Evolutionary conservation across 306 rosid genomes (phyloP).

Genomic region (Quercus alba): DNA sequence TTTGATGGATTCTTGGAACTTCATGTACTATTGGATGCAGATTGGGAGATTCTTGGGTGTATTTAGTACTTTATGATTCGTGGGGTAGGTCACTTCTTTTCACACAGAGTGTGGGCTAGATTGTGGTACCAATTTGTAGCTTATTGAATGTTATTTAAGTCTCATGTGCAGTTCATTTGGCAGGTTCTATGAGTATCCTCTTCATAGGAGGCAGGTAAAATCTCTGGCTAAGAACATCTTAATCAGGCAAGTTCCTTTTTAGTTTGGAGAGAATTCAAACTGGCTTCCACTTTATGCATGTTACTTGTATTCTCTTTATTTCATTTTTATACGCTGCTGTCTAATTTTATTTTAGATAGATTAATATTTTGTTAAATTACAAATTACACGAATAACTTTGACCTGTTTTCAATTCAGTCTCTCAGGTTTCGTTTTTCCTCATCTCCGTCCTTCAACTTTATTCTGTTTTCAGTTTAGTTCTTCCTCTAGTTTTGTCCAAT

Average conservation of each 20-base stretch:
- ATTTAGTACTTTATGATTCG: constrained; percentile 6
- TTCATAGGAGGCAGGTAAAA: constrained; percentile 18
- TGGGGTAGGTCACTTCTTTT: constrained; percentile 20
- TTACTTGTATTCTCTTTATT: neutral
- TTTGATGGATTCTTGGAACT: constrained; percentile 19
- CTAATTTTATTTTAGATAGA: too few species aligned
- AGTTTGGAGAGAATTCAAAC: neutral
- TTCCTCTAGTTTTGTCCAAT: too few species aligned
- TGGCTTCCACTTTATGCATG: neutral
- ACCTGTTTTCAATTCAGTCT: too few species aligned
- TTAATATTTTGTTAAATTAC: too few species aligned
- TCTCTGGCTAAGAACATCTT: constrained; percentile 1
- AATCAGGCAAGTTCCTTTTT: neutral
- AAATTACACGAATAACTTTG: too few species aligned
- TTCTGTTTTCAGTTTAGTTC: too few species aligned
- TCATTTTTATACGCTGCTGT: neutral
- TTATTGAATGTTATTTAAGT: neutral
- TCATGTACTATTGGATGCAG: constrained; percentile 5
- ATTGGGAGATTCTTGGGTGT: constrained; percentile 10
- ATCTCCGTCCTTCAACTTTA: too few species aligned
- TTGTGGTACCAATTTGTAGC: constrained; percentile 14
- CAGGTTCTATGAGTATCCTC: neutral
- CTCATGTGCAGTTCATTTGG: constrained; percentile 20
- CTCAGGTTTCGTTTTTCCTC: too few species aligned
- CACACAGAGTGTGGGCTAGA: neutral